Evolutionary conservation across 2,329 filamentous ascomycete species (phyloP), one percentile per base, ranked within the genome.

Genomic region (Colletotrichum limetticola): DNA sequence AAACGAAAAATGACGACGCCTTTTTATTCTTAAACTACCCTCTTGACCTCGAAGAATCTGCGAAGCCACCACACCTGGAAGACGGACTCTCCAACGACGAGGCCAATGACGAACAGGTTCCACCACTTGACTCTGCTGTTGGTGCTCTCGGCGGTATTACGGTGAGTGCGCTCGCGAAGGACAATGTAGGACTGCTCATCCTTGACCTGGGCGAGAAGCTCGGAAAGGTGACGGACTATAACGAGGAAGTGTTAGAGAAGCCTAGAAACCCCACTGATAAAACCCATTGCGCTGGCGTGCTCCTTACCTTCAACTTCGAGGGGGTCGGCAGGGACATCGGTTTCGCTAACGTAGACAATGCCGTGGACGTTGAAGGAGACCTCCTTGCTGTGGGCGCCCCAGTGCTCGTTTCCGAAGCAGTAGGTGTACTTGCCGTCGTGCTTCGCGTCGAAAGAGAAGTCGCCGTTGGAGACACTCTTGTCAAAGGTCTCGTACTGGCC

Each of bases 41-140:
- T 87, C 86, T 93, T 91, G 79, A 93, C 91, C 91, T 98, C 95
- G 81, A 98, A 98, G 90, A 99, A 99, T 81, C 97, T 91, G 87
- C 97, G 97, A 82, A 99, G 85, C 95, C 97, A 99, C 96, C 97
- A 99, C 76, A 99, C 96, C 87, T 99, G 97, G 88, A 99, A 99
- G 77, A 98, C 87, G 74, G 95, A 97, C 87, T 98, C 95, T 79
- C 93, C 95, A 76, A 97, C 88, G 75, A 99, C 90, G 63, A 98
- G 92, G 69, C 91, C 90, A 76, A 99, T 91, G 85, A 99, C 95
- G 85, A 98, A 98, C 78, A 98, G 90, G 84, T 97, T 98, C 97
- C 97, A 99, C 97, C 97, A 99, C 88, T 99, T 99, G 82, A 99
- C 97, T 77, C 97, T 91, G 78, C 91, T 90, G 85, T 99, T 99